These are phyloP conservation scores for Tolypocladium capitatum DNA, from an alignment of 2,329 filamentous ascomycete species.

Conservation along the genomic window DNA sequence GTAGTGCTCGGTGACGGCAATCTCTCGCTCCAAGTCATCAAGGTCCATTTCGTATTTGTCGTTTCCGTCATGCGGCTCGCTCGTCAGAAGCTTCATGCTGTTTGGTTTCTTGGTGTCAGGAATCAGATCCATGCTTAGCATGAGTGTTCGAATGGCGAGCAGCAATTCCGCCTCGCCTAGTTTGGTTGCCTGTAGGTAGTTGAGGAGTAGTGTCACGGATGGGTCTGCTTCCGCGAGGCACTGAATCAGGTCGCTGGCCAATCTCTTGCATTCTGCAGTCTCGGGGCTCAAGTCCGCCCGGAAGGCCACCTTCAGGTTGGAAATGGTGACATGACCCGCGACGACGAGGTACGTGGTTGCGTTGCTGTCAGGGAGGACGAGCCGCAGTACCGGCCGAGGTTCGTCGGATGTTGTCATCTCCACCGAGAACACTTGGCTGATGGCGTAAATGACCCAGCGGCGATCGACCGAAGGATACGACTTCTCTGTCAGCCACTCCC, in stretches of 20 bases:
- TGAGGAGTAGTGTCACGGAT: conserved; percentile 52
- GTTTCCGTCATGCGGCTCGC: conserved; percentile 13
- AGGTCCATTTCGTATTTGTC: conserved; percentile 38
- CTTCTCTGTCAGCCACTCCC: conserved; percentile 33
- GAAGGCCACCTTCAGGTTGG: conserved; percentile 46
- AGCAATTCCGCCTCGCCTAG: conserved; percentile 55
- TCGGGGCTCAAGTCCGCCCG: conserved; percentile 32
- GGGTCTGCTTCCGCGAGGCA: conserved; percentile 54
- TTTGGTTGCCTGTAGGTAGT: conserved; percentile 51
- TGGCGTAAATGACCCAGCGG: conserved; percentile 50
- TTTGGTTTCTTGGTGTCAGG: conserved; percentile 24
- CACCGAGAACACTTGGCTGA: conserved; percentile 48
- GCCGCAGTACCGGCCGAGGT: conserved; percentile 16
- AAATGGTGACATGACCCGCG: conserved; percentile 45
- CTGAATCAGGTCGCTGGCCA: conserved; percentile 47
- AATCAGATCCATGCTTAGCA: conserved; percentile 54
- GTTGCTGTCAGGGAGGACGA: conserved; percentile 36
- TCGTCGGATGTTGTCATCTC: conserved; percentile 28
- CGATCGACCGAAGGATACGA: conserved; percentile 46
- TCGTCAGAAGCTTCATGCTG: conserved; percentile 17
- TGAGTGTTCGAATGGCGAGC: conserved; percentile 49
- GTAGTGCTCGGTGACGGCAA: conserved; percentile 55
- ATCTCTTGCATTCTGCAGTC: conserved; percentile 28
- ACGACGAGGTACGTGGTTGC: conserved; percentile 45
- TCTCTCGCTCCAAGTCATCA: conserved; percentile 48